Conservation (phyloP, 306 rosid genomes). For the Cotoneaster glaucophyllus region DNA sequence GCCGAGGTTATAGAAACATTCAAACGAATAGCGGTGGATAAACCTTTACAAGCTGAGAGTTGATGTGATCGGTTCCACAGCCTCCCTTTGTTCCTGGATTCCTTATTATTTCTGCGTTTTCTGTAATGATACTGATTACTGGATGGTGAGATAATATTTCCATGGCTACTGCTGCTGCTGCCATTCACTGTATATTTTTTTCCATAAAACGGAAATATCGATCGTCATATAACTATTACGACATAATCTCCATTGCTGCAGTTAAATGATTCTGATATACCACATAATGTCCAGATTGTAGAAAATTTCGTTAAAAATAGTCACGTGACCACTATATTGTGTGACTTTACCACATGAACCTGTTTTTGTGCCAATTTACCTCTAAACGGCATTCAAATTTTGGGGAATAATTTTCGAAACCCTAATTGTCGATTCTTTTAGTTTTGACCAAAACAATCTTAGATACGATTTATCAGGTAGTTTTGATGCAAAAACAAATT, state of each 20-base stretch:
- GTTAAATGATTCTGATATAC: not conserved
- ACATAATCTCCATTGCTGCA: not conserved
- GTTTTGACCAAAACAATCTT: no score
- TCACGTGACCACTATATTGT: no score
- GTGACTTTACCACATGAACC: no score
- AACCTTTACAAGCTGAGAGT: not conserved
- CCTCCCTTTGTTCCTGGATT: not conserved
- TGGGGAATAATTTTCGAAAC: no score
- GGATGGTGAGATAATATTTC: slow-evolving; percentile 5
- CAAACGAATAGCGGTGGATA: not conserved
- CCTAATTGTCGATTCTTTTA: no score
- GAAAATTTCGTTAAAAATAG: no score
- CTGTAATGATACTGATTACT: not conserved
- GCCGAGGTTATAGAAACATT: slow-evolving; percentile 8
- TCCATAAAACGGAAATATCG: not conserved
- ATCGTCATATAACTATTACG: not conserved
- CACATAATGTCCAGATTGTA: not conserved
- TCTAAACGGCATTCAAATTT: not conserved
- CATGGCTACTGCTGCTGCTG: slow-evolving; percentile 7
- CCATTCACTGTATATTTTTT: slow-evolving; percentile 6
- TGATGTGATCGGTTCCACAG: not conserved
- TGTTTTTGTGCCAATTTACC: no score
- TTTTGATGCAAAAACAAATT: not conserved
- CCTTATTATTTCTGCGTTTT: not conserved
- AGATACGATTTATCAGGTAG: not conserved